Conservation (phyloP, 768 basidiomycete genomes). For the Sarcodon aspratus region DNA sequence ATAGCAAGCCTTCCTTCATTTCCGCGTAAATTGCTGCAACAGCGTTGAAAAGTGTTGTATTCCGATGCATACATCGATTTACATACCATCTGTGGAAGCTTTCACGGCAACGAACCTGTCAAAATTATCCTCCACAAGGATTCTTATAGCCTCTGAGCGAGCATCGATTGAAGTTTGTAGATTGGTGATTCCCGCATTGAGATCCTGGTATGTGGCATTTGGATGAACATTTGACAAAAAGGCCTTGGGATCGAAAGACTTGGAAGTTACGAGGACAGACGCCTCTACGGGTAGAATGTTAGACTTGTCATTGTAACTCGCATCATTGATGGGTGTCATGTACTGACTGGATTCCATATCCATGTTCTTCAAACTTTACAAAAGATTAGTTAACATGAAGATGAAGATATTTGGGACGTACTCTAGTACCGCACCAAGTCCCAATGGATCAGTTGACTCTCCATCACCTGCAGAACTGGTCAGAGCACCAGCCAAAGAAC, state of each 20-base stretch:
- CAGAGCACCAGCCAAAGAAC: conserved; percentile 60
- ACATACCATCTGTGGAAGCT: conserved; percentile 84
- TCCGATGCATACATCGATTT: neutral
- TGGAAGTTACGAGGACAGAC: conserved; percentile 77
- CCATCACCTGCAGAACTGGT: conserved; percentile 35
- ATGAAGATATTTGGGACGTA: conserved; percentile 21
- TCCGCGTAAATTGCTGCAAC: conserved; percentile 72
- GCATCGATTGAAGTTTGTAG: conserved; percentile 76
- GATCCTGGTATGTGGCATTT: conserved; percentile 88
- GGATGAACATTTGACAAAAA: conserved; percentile 90
- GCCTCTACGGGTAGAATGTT: conserved; percentile 39
- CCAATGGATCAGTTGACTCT: conserved; percentile 65
- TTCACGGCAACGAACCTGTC: conserved; percentile 97
- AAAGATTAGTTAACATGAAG: neutral
- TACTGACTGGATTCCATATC: conserved; percentile 70
- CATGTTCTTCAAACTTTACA: conserved; percentile 47
- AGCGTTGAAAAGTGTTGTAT: neutral
- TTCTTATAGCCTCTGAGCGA: conserved; percentile 87
- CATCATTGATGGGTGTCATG: conserved; percentile 6
- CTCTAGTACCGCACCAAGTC: conserved; percentile 57
- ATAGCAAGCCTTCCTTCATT: conserved; percentile 85
- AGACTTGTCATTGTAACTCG: conserved; percentile 1
- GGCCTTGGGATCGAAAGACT: conserved; percentile 91
- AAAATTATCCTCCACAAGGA: conserved; percentile 96
- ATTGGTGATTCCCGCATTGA: conserved; percentile 65